These are phyloP conservation scores for Geranium rotundifolium DNA, from an alignment of 345 rosid species.

Conservation along the genomic window DNA sequence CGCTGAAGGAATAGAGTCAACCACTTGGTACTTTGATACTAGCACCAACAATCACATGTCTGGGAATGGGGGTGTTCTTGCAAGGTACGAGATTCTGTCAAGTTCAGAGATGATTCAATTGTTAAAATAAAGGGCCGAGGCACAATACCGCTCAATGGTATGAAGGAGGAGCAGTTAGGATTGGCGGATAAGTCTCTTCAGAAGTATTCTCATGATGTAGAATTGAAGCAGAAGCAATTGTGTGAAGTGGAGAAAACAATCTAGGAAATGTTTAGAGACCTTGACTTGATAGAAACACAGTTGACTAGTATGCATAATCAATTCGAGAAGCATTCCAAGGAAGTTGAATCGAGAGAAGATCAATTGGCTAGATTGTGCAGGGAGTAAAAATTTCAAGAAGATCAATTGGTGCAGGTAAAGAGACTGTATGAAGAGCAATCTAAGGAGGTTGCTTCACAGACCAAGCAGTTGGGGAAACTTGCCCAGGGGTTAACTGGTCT, in stretches of 20 bases:
- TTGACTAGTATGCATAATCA: neutral
- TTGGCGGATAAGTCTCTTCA: neutral
- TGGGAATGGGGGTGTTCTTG: too few relatives aligned
- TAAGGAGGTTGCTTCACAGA: too few relatives aligned
- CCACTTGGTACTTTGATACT: too few relatives aligned
- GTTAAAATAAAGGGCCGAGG: too few relatives aligned
- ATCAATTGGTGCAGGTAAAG: neutral
- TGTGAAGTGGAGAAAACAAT: too few relatives aligned
- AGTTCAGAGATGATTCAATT: too few relatives aligned
- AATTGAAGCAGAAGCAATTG: neutral
- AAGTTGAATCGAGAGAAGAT: neutral
- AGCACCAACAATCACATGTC: too few relatives aligned
- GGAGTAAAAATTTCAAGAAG: neutral
- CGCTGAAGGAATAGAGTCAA: too few relatives aligned
- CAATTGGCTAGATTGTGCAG: neutral
- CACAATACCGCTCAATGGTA: too few relatives aligned
- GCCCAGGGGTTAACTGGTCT: too few relatives aligned
- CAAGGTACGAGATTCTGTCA: too few relatives aligned
- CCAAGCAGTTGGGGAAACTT: too few relatives aligned
- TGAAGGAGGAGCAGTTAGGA: neutral
- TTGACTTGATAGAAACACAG: constrained; percentile 4
- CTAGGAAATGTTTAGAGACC: neutral
- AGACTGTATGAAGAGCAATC: neutral
- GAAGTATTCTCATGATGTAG: constrained; percentile 1
- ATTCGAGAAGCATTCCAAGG: neutral